Evolutionary conservation across 1,284 basidiomycete species (phyloP).

Genomic region (Mycena citricolor): DNA sequence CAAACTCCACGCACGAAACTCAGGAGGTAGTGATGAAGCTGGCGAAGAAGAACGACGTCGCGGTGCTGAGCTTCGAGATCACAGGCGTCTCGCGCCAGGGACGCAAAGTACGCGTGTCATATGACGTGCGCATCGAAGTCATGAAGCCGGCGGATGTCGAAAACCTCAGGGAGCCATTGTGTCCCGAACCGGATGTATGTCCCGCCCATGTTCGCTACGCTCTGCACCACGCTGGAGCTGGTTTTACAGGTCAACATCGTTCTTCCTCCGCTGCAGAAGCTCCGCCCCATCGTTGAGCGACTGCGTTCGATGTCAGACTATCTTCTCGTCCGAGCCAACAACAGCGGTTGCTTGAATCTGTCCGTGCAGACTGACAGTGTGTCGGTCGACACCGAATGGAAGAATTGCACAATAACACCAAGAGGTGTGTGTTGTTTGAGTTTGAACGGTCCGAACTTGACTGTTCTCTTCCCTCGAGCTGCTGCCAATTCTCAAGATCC

Average conservation of each 20-base stretch:
- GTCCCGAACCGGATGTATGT: slow-evolving; percentile 84
- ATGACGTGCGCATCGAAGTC: slow-evolving; percentile 78
- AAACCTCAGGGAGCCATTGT: slow-evolving; percentile 77
- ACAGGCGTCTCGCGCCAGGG: slow-evolving; percentile 54
- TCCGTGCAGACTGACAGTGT: slow-evolving; percentile 70
- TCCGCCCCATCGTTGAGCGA: slow-evolving; percentile 78
- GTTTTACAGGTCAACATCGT: slow-evolving; percentile 73
- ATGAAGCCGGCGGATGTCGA: slow-evolving; percentile 72
- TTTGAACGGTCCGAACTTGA: not conserved
- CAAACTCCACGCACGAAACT: slow-evolving; percentile 44
- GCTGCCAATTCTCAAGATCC: slow-evolving; percentile 27
- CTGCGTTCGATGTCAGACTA: slow-evolving; percentile 74
- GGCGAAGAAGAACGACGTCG: slow-evolving; percentile 77
- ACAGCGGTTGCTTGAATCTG: slow-evolving; percentile 62
- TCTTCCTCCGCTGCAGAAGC: slow-evolving; percentile 73
- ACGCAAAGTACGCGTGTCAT: slow-evolving; percentile 56
- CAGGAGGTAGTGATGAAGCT: slow-evolving; percentile 80
- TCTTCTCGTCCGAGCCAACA: slow-evolving; percentile 71
- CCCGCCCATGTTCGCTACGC: slow-evolving; percentile 3
- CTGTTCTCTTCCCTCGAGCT: slow-evolving; percentile 4
- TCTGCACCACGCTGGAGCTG: too few relatives aligned
- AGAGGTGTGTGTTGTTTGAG: slow-evolving; percentile 47
- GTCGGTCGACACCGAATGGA: slow-evolving; percentile 81
- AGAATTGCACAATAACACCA: slow-evolving; percentile 67
- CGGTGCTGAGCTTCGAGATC: slow-evolving; percentile 76